These are phyloP conservation scores for Colletotrichum melonis DNA, from an alignment of 2,329 filamentous ascomycete genomes.

Conservation along the genomic window DNA sequence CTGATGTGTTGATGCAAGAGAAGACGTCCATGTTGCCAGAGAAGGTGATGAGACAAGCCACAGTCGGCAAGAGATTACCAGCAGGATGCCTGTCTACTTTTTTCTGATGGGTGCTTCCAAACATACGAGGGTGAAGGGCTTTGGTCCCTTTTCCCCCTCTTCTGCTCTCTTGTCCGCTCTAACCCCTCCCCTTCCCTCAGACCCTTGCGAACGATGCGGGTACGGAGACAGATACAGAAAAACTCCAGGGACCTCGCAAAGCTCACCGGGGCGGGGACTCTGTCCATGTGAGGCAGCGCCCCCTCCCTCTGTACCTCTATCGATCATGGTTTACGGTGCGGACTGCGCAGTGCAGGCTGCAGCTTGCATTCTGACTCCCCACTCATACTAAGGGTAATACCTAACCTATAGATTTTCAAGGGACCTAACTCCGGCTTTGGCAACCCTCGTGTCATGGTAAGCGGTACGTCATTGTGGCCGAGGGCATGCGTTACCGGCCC, in stretches of 20 bases:
- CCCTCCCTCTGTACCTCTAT: too few relatives aligned
- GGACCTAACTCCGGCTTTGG: background rate
- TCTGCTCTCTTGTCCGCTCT: background rate
- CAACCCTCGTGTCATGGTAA: background rate
- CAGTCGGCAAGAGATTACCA: background rate
- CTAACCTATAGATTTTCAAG: background rate
- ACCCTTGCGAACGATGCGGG: background rate
- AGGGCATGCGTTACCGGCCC: constrained; percentile 5
- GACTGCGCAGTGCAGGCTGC: background rate
- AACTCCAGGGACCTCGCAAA: background rate
- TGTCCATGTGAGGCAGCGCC: background rate
- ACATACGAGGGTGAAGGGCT: background rate
- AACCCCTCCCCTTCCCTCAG: background rate
- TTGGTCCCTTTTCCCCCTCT: background rate
- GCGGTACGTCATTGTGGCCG: constrained; percentile 21
- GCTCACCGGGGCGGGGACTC: background rate
- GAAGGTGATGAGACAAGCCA: constrained; percentile 4
- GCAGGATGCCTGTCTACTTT: background rate
- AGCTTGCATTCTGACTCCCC: background rate
- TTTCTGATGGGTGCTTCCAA: background rate
- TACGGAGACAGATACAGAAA: background rate
- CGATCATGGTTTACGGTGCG: background rate
- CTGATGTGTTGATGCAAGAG: constrained; percentile 12
- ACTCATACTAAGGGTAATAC: background rate
- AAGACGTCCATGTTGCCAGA: constrained; percentile 5